A percentile compares a stretch with the other conserved stretches of the same genome.
Conservation (phyloP, 768 basidiomycete genomes). For the Naganishia antarctica region DNA sequence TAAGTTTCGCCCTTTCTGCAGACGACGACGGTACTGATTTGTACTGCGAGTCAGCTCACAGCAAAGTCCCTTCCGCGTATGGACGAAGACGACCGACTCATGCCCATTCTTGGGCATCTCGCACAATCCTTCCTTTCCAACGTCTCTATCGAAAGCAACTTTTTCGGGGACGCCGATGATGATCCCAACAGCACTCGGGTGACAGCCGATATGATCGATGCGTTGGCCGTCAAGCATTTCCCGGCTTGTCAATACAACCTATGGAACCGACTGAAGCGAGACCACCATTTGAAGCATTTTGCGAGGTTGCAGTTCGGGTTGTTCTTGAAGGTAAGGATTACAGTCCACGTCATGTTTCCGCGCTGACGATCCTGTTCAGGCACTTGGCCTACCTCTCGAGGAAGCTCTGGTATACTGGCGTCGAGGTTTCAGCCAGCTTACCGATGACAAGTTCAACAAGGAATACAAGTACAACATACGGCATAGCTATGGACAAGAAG, state of each 20-base stretch:
- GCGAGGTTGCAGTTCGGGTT: slow-evolving; percentile 85
- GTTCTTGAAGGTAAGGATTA: slow-evolving; percentile 79
- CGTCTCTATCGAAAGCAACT: slow-evolving; percentile 57
- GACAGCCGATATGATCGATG: slow-evolving; percentile 91
- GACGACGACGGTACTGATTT: too few species aligned
- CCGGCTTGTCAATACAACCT: slow-evolving; percentile 91
- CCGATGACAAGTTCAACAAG: slow-evolving; percentile 96
- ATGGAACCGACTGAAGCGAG: slow-evolving; percentile 69
- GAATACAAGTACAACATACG: slow-evolving; percentile 96
- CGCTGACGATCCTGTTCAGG: slow-evolving; percentile 53
- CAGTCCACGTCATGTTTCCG: neutral
- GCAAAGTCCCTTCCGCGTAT: slow-evolving; percentile 80
- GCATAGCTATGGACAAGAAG: slow-evolving; percentile 89
- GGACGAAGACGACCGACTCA: slow-evolving; percentile 86
- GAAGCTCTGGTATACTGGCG: slow-evolving; percentile 93
- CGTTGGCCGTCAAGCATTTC: slow-evolving; percentile 78
- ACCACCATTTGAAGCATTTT: slow-evolving; percentile 86
- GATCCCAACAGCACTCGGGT: slow-evolving; percentile 59
- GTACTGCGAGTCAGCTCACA: too few species aligned
- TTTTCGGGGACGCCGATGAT: slow-evolving; percentile 48
- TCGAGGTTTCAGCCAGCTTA: slow-evolving; percentile 68
- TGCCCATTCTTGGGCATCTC: slow-evolving; percentile 83
- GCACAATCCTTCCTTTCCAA: slow-evolving; percentile 92
- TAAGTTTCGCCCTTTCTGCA: slow-evolving; percentile 47
- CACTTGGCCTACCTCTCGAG: slow-evolving; percentile 84